Base-by-base conservation (phyloP, 2,329 filamentous ascomycete species). In the Colletotrichum nymphaeae region DNA sequence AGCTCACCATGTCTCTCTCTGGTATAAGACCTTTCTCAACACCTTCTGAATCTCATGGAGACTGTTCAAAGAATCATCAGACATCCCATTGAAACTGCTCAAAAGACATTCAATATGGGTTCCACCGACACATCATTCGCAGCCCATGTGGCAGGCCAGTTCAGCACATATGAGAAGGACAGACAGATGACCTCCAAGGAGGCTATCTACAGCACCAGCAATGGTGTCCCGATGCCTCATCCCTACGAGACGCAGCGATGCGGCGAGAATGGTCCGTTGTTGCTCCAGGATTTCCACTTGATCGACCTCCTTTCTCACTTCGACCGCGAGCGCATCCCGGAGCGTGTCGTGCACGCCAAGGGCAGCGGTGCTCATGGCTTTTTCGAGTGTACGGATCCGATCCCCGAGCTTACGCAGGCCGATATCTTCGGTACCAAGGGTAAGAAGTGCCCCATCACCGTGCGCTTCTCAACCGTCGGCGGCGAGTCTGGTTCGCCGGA, bases 401-500 rank as follows among this genome's bases (percentile, higher is more conserved):
- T 49, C 4, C 42, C 42, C 7, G 42, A 49, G 19, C 42, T 49
- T 22, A 49, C 42, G 8, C 42, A 49, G 12, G 42, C 42, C 19
- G 42, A 49, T 22, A 5, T 49, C 42, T 49, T 49, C 8, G 19
- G 42, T 4, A 49, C 42, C 19, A 49, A 22, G 42, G 88, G 88
- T 4, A 89, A 88, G 76, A 88, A 87, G 78, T 88, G 85, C 0
- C 80, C 83, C 4, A 66, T 75, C 11, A 52, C 72, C 2, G 71
- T 90, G 19, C 88, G 91, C 11, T 91, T 93, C 78, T 93, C 91
- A 0, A 93, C 90, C 2, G 92, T 94, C 6, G 89, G 90, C 19
- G 91, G 91, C 2, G 90, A 88, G 57, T 86, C 89, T 7, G 92
- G 92, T 6, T 92, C 90, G 69, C 87, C 89, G 5, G 92, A 94